Evolutionary conservation across 208 protist species (phyloP).

Genomic region (Trypanosoma platydactyli): DNA sequence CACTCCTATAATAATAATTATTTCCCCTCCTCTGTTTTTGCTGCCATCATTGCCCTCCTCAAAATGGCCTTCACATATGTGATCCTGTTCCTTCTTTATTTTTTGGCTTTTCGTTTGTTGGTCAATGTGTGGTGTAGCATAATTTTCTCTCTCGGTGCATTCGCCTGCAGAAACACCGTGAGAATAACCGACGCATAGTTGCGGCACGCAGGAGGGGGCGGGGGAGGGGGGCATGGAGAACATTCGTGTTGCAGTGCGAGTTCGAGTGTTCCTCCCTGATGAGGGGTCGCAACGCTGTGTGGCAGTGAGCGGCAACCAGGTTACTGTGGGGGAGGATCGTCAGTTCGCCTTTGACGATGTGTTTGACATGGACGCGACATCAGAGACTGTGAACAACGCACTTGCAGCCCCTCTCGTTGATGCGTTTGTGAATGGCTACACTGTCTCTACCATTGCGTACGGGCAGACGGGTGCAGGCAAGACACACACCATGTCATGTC

Average conservation of each 20-base stretch:
- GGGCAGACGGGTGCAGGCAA: constrained; percentile 95
- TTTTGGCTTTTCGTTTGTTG: neutral
- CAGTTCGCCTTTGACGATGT: constrained; percentile 92
- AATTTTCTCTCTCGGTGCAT: no score
- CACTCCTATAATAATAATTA: no score
- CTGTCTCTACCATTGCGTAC: constrained; percentile 93
- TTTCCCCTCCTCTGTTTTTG: no score
- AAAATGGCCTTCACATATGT: neutral
- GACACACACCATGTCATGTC: constrained; percentile 92
- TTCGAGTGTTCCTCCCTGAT: constrained; percentile 81
- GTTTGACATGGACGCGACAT: constrained; percentile 58
- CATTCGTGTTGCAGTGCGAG: constrained; percentile 83
- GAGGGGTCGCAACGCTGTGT: constrained; percentile 65
- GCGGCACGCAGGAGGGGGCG: neutral
- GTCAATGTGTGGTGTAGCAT: neutral
- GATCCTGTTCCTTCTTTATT: neutral
- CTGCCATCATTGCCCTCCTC: no score
- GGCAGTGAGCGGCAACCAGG: constrained; percentile 50
- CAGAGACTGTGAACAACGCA: constrained; percentile 72
- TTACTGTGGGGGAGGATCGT: constrained; percentile 81
- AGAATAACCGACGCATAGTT: no score
- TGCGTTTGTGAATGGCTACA: constrained; percentile 87
- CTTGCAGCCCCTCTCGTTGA: constrained; percentile 75
- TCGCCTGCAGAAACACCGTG: no score
- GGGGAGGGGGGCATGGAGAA: constrained; percentile 35